Evolutionary conservation across 73 alveolate species (phyloP), one percentile per base, ranked within the genome.

Genomic region (Paramecium bursaria): DNA sequence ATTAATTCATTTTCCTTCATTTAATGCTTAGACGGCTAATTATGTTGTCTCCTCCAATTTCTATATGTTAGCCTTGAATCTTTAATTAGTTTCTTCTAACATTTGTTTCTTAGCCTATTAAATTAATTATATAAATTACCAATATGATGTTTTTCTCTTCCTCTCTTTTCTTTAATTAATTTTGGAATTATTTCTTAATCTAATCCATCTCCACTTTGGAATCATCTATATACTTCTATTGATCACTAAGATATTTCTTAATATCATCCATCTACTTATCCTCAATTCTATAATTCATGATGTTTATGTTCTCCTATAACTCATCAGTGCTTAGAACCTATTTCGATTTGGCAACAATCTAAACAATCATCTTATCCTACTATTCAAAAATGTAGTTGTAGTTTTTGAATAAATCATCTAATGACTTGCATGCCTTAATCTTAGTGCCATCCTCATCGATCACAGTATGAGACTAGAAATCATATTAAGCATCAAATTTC

Each of bases 201-300:
- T 39, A 39, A 4, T 67, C 82, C 82, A 67, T 67, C 13, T 67
- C 82, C 14, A 7, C 21, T 67, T 67, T 67, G 3, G 60, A 67
- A 39, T 67, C 82, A 67, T 67, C 82, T 0, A 67, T 22, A 42
- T 67, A 67, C 23, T 67, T 67, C 21, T 67, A 39, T 21, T 67
- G 44, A 39, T 67, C 82, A 39, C 22, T 10, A 21, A 67, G 27
- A 19, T 67, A 67, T 44, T 42, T 67, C 10, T 67, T 67, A 9
- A 67, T 57, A 19, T 67, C 82, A 67, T 67, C 57, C 17, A 67
- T 67, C 26, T 67, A 67, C 11, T 67, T 67, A 10, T 67, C 82
- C 33, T 67, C 82, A 10, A 67, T 4, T 1, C 33, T 57, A 21
- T 57, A 39, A 67, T 67, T 67, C 15, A 67, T 39, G 33, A 53